Conservation (phyloP, 768 basidiomycete species). For the Boletus sp. region DNA sequence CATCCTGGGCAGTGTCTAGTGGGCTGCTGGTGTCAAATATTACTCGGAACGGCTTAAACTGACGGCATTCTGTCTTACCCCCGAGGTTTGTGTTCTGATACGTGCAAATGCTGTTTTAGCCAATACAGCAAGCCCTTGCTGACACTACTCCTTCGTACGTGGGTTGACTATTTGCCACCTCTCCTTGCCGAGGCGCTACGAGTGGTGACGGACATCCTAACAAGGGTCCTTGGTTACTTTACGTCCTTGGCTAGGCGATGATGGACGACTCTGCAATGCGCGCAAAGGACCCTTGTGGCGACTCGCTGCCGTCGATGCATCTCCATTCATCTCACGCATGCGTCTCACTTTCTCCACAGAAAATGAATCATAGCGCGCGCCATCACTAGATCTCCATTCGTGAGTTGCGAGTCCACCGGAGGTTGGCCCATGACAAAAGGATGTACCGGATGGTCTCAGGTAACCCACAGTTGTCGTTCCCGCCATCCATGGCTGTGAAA, state of each 20-base stretch:
- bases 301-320: neutral
- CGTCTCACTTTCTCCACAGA: neutral
- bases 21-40: neutral
- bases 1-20: neutral
- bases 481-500: neutral
- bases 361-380: neutral
- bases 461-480: neutral
- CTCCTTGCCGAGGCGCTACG: neutral
- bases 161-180: neutral
- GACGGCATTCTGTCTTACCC: conserved; percentile 14
- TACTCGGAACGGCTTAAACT: neutral
- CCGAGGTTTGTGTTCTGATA: neutral
- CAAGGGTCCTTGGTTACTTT: neutral
- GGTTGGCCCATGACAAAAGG: neutral
- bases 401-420: neutral
- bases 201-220: neutral
- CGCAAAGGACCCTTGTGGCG: neutral
- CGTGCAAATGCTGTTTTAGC: neutral
- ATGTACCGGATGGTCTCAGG: neutral
- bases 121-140: neutral
- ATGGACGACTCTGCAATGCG: neutral
- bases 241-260: neutral
- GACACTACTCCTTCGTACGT: neutral
- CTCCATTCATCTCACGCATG: neutral
- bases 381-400: neutral